phyloP scores from a whole-genome alignment of 2,329 filamentous ascomycete genomes.

The Camillea tinctor region DNA sequence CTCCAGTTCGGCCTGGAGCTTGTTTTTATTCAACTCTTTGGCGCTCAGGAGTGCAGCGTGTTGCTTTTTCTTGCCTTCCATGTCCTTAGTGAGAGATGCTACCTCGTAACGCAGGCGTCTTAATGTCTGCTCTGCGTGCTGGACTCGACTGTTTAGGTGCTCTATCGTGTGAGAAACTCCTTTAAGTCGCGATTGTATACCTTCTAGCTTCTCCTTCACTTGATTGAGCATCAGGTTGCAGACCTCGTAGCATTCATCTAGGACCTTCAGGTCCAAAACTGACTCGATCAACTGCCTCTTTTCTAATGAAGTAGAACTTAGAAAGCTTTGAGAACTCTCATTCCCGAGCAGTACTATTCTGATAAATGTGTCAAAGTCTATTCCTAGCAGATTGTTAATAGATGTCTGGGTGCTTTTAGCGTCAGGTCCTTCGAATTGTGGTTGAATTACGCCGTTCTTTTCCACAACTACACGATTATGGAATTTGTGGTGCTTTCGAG shows the following conservation, averaged over 20 bases:
- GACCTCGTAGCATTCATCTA: slow-evolving; percentile 24
- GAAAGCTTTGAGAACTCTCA: slow-evolving; percentile 32
- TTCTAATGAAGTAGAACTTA: slow-evolving; percentile 27
- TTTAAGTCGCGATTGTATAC: slow-evolving; percentile 8
- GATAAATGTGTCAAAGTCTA: slow-evolving; percentile 33
- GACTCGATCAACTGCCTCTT: slow-evolving; percentile 32
- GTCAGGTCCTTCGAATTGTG: slow-evolving; percentile 27
- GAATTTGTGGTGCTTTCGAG: slow-evolving; percentile 27
- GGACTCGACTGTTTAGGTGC: slow-evolving; percentile 1
- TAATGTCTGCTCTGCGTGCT: slow-evolving; percentile 3
- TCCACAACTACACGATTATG: slow-evolving; percentile 30
- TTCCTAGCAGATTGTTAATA: slow-evolving; percentile 31
- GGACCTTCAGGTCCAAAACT: slow-evolving; percentile 24
- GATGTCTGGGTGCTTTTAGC: slow-evolving; percentile 25
- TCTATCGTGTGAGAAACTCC: slow-evolving; percentile 11
- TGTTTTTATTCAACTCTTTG: neutral
- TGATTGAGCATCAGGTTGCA: slow-evolving; percentile 22
- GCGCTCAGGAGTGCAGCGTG: neutral
- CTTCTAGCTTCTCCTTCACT: slow-evolving; percentile 20
- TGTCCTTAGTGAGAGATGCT: neutral
- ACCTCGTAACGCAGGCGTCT: slow-evolving; percentile 1
- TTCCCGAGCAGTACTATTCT: slow-evolving; percentile 33
- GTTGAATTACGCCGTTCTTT: slow-evolving; percentile 25
- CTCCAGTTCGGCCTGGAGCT: neutral
- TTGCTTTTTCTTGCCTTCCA: slow-evolving; percentile 1